Base-by-base conservation (phyloP, 306 rosid species). In the Dalbergia oliveri region DNA sequence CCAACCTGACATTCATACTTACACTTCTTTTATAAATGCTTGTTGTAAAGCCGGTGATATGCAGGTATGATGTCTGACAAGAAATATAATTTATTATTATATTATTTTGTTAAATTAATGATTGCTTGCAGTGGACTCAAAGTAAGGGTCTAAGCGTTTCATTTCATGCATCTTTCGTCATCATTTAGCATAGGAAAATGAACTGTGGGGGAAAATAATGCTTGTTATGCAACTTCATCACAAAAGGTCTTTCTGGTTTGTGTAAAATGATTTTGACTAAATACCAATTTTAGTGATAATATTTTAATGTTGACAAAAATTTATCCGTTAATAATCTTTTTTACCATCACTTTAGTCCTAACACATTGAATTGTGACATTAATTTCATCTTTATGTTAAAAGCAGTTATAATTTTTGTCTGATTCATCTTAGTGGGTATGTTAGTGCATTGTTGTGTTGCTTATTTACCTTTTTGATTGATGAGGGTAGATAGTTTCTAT, bases 31-130 rank as follows among this genome's bases (percentile, higher is more conserved):
- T 83, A 82, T 95, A 78, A 95, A 91, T 82, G 96, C 99, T 86
- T 89, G 97, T 84, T 90, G 96, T 85, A 95, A 89, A 83, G 95
- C 99, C 51, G 99, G 99, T 76, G 99, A 93, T 83, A 90, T 95
- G 96, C 90, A 39, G 94, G 99, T 95, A 86, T 71, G 76, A 19
- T 54, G 68, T 71, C 45, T 71, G 75, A 44, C 14, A 64, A 77
- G 60, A 56, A 21, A 21, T 21, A 21, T 21, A 21, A 57, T 72
- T 71, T 44, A 9, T 62, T 62, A 34, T 35, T 64, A 64, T 56
- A 31, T 21, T 67, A 6, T 47, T 8, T 53, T n/a, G 45, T 63
- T 63, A 31, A 15, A 12, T 65, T 65, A n/a, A 21, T 69, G 61
- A 14, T 44, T 78, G 58, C 68, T n/a, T 58, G 4, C 13, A 50